phyloP scores from a whole-genome alignment of 2,329 filamentous ascomycete genomes.

The Aspergillus fructus region DNA sequence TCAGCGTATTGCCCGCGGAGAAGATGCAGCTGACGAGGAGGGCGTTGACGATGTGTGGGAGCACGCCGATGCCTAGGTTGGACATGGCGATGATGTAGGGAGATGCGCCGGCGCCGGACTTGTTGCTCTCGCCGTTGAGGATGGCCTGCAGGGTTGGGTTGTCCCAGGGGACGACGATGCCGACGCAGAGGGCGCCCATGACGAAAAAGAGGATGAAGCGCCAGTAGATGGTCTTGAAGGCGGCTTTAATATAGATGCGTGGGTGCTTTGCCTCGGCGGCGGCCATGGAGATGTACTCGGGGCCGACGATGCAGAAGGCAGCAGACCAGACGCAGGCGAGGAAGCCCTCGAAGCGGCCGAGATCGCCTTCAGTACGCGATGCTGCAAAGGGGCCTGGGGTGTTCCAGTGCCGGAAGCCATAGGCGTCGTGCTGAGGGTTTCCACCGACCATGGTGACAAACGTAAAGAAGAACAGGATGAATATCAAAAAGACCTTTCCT shows the following conservation, averaged over 20 bases:
- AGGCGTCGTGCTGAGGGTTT: slow-evolving; percentile 66
- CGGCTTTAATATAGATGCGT: slow-evolving; percentile 63
- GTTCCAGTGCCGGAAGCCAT: slow-evolving; percentile 64
- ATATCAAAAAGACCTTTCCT: slow-evolving; percentile 62
- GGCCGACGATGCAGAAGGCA: slow-evolving; percentile 61
- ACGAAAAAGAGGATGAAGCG: slow-evolving; percentile 71
- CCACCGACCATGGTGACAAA: slow-evolving; percentile 77
- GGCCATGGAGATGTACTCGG: slow-evolving; percentile 59
- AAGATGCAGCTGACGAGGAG: slow-evolving; percentile 55
- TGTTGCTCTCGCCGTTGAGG: slow-evolving; percentile 31
- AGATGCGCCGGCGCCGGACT: slow-evolving; percentile 51
- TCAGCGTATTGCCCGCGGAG: slow-evolving; percentile 58
- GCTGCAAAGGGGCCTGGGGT: slow-evolving; percentile 30
- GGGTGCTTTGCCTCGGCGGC: slow-evolving; percentile 68
- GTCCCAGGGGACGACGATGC: slow-evolving; percentile 66
- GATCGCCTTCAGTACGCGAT: slow-evolving; percentile 57
- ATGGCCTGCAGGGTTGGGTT: slow-evolving; percentile 44
- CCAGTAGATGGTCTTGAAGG: slow-evolving; percentile 73
- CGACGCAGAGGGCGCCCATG: slow-evolving; percentile 65
- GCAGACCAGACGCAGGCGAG: slow-evolving; percentile 70
- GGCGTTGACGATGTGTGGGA: slow-evolving; percentile 62
- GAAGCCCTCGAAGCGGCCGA: slow-evolving; percentile 54
- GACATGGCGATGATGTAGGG: slow-evolving; percentile 65
- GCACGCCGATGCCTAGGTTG: slow-evolving; percentile 52
- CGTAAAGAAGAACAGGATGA: slow-evolving; percentile 68